Evolutionary conservation across 768 basidiomycete species (phyloP), one percentile per base, ranked within the genome.

Genomic region (Mycena rosella): DNA sequence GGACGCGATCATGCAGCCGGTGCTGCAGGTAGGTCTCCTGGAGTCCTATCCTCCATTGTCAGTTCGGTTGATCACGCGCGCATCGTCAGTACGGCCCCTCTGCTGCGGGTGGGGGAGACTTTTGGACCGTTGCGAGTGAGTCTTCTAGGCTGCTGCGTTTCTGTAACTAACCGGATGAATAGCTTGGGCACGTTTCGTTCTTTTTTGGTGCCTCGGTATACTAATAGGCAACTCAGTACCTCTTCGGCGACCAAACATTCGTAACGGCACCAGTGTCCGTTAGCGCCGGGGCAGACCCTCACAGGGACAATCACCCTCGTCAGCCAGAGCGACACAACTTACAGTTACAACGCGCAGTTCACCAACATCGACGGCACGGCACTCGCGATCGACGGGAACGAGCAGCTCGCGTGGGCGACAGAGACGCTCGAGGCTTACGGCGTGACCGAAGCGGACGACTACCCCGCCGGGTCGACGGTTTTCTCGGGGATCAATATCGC

Each of bases 61-160:
- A 36, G 5, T 18, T 11, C 11, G n/a, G 9, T 26, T 40, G 4
- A 40, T 40, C 38, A 40, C 32, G 8, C 54, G 24, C 30, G 20
- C 27, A n/a, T n/a, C n/a, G n/a, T n/a, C 49, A 68, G 67, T 70
- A 48, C 22, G 69, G 69, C 7, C 24, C 27, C 15, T 66, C 65
- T 4, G 65, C 65, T 4, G 60, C 69, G 7, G 69, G 69, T 26
- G 69, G 69, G 10, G 65, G 68, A 22, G 48, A 24, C 8, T 63
- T 27, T 32, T 70, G 69, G 65, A 18, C 56, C 17, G 55, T 67
- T 1, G 60, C 65, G 27, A 51, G 27, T 29, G 26, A 22, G 9
- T n/a, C n/a, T n/a, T n/a, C n/a, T n/a, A n/a, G n/a, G n/a, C n/a
- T n/a, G n/a, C n/a, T n/a, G n/a, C n/a, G n/a, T n/a, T n/a, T n/a